A percentile compares a stretch with the other conserved stretches of the same genome.
phyloP scores from a whole-genome alignment of 2,329 filamentous ascomycete species.

The Erysiphe pisi region DNA sequence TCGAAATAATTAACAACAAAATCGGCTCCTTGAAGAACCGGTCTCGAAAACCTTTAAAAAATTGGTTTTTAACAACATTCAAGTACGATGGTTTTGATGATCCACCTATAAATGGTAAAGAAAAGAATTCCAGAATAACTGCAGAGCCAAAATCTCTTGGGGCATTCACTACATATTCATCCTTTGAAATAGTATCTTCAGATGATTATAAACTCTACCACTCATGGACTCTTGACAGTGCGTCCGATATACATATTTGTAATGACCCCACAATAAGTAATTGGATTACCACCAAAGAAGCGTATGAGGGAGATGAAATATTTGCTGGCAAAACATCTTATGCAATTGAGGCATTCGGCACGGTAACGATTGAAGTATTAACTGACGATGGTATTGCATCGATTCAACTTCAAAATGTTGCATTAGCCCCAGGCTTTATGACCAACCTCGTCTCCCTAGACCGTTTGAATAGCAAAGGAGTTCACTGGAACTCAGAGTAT shows the following conservation, averaged over 20 bases:
- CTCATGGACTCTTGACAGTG: constrained; percentile 21
- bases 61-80: background rate
- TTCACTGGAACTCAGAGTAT: constrained; percentile 17
- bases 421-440: constrained; percentile 16
- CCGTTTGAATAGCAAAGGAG: background rate
- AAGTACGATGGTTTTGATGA: constrained; percentile 19
- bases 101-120: background rate
- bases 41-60: background rate
- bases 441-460: background rate
- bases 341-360: constrained; percentile 3
- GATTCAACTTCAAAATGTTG: constrained; percentile 16
- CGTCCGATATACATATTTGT: constrained; percentile 16
- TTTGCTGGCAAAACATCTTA: constrained; percentile 22
- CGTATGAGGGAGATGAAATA: background rate
- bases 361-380: background rate
- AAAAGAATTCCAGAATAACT: background rate
- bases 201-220: constrained; percentile 16
- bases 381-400: background rate
- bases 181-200: background rate
- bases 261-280: constrained; percentile 21
- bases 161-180: constrained; percentile 20
- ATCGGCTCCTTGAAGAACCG: background rate
- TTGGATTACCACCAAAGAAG: constrained; percentile 15
- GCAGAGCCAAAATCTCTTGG: background rate
- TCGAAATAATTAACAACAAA: background rate